Conservation (phyloP, 1,284 basidiomycete genomes). For the Neolentinus lepideus region DNA sequence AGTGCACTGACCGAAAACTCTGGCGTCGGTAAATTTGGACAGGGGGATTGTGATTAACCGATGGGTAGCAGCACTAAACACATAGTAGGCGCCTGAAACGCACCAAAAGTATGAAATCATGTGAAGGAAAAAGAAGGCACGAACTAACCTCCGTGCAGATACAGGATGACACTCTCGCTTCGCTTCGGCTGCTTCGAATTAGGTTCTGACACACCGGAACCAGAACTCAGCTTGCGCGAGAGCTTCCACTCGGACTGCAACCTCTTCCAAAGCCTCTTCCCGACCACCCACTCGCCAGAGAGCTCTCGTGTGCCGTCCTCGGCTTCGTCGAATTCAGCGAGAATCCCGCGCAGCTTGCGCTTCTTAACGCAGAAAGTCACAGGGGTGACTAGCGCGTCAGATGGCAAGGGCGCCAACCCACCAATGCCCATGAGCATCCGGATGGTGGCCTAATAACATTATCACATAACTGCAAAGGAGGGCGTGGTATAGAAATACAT, state of each 20-base stretch:
- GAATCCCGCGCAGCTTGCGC: constrained; percentile 70
- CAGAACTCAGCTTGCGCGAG: constrained; percentile 12
- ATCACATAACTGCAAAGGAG: background rate
- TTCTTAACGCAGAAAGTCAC: constrained; percentile 84
- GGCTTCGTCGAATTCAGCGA: constrained; percentile 66
- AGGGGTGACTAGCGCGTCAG: constrained; percentile 92
- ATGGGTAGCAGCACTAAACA: constrained; percentile 92
- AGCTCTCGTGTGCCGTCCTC: constrained; percentile 77
- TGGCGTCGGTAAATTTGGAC: constrained; percentile 84
- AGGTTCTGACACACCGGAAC: constrained; percentile 7
- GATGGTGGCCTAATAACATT: constrained; percentile 47
- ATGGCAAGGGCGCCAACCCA: constrained; percentile 82
- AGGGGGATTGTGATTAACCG: constrained; percentile 88
- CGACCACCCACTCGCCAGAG: constrained; percentile 95
- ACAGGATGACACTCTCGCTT: constrained; percentile 84
- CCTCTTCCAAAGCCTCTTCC: constrained; percentile 83
- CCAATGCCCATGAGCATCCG: constrained; percentile 79
- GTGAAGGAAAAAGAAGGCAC: background rate
- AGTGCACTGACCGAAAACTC: constrained; percentile 78
- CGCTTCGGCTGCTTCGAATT: constrained; percentile 21
- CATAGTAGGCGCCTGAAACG: constrained; percentile 79
- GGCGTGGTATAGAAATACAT: constrained; percentile 17
- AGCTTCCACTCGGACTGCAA: constrained; percentile 81
- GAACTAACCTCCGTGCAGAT: constrained; percentile 82
- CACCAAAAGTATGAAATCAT: background rate